A percentile compares a stretch with the other conserved stretches of the same genome.
Conservation (phyloP, 73 alveolate species). For the Paramecium primaurelia region DNA sequence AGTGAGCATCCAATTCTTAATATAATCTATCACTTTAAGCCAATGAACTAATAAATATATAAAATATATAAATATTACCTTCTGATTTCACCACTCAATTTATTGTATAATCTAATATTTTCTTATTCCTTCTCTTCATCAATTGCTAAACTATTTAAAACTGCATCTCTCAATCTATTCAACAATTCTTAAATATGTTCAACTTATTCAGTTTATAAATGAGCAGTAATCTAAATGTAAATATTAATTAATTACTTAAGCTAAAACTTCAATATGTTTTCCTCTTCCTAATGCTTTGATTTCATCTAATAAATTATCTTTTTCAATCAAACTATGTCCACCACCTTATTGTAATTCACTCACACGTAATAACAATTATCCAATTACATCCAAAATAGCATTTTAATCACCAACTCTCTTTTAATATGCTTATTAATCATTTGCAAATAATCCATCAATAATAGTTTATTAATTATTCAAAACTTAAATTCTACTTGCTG, state of each 20-base stretch:
- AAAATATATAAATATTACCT: background rate
- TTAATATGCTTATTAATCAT: background rate
- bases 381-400: background rate
- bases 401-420: constrained; percentile 4
- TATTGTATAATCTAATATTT: background rate
- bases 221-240: background rate
- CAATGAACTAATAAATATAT: background rate
- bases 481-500: background rate
- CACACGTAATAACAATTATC: background rate
- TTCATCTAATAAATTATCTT: background rate
- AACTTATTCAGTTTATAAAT: background rate
- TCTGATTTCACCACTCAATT: background rate
- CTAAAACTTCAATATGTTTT: constrained; percentile 18
- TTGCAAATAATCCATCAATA: constrained; percentile 21
- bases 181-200: background rate
- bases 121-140: constrained; percentile 45
- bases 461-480: background rate
- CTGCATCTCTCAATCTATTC: background rate
- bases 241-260: background rate
- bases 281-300: constrained; percentile 39
- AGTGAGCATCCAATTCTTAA: background rate
- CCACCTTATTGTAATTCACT: background rate
- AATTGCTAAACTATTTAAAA: background rate
- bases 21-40: background rate
- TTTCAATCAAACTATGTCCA: constrained; percentile 32